These are phyloP conservation scores for Candida koratica DNA, from an alignment of 805 yeast species.

Conservation along the genomic window DNA sequence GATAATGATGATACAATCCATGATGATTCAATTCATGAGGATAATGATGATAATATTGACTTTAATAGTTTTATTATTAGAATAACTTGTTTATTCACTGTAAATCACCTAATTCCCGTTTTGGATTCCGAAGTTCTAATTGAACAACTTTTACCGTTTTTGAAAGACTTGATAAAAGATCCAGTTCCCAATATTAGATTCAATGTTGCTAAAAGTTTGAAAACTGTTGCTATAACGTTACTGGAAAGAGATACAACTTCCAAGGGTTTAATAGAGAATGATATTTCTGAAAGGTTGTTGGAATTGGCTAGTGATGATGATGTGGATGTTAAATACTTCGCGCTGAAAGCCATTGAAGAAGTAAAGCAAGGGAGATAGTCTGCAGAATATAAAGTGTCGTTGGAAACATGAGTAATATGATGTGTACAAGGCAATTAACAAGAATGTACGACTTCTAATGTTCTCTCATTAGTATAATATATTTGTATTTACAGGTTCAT, in stretches of 20 bases:
- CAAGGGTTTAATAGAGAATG: slow-evolving; percentile 29
- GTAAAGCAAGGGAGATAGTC: not conserved
- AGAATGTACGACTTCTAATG: slow-evolving; percentile 6
- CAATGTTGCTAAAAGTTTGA: slow-evolving; percentile 85
- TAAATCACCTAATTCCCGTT: slow-evolving; percentile 77
- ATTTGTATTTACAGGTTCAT: not conserved
- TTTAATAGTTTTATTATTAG: slow-evolving; percentile 83
- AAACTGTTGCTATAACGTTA: slow-evolving; percentile 55
- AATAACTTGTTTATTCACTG: slow-evolving; percentile 83
- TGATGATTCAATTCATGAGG: slow-evolving; percentile 23
- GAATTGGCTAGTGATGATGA: slow-evolving; percentile 69
- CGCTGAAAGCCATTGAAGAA: slow-evolving; percentile 50
- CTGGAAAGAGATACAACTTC: slow-evolving; percentile 16
- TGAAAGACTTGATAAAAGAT: slow-evolving; percentile 68
- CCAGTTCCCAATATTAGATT: slow-evolving; percentile 93
- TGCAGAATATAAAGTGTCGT: not conserved
- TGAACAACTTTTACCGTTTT: slow-evolving; percentile 72
- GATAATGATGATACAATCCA: slow-evolving; percentile 18
- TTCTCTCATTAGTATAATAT: no score
- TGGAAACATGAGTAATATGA: not conserved
- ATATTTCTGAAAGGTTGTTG: slow-evolving; percentile 63
- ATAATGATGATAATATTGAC: slow-evolving; percentile 31
- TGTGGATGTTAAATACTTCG: slow-evolving; percentile 85
- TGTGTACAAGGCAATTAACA: slow-evolving; percentile 4
- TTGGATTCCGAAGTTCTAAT: slow-evolving; percentile 54